Percentiles rank a stretch among this genome's conserved stretches.
These are phyloP conservation scores for Neospermospora avenae DNA, from an alignment of 2,329 filamentous ascomycete species.

Conservation along the genomic window DNA sequence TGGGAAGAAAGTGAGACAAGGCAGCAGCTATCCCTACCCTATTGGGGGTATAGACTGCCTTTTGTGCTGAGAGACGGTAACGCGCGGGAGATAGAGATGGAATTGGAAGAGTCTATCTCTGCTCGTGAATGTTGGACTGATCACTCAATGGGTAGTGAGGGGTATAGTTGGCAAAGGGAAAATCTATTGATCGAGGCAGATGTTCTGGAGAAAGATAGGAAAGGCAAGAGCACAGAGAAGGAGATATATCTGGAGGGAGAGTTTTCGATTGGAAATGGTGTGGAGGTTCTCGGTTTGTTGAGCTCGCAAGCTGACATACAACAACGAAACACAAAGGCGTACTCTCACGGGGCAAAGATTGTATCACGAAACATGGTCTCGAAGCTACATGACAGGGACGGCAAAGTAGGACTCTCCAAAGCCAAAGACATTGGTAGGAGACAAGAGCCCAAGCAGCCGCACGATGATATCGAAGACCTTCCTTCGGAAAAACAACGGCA, in stretches of 20 bases:
- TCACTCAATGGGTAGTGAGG: neutral
- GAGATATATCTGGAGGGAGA: too few relatives aligned
- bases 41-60: neutral
- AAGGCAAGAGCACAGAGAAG: neutral
- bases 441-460: neutral
- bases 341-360: too few relatives aligned
- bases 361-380: neutral
- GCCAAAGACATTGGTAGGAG: neutral
- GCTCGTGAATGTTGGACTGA: neutral
- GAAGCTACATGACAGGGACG: neutral
- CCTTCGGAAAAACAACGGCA: neutral
- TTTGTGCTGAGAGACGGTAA: neutral
- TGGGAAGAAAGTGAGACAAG: neutral
- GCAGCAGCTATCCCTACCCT: slow-evolving; percentile 1
- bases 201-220: neutral
- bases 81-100: neutral
- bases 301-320: neutral
- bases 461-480: neutral
- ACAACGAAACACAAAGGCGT: too few relatives aligned
- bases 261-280: neutral
- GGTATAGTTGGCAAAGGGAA: neutral
- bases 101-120: neutral
- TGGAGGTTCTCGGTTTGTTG: neutral
- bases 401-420: too few relatives aligned
- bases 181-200: neutral